Evolutionary conservation across 169 alveolate genomes (phyloP).

Genomic region (Plasmodium falciparum): DNA sequence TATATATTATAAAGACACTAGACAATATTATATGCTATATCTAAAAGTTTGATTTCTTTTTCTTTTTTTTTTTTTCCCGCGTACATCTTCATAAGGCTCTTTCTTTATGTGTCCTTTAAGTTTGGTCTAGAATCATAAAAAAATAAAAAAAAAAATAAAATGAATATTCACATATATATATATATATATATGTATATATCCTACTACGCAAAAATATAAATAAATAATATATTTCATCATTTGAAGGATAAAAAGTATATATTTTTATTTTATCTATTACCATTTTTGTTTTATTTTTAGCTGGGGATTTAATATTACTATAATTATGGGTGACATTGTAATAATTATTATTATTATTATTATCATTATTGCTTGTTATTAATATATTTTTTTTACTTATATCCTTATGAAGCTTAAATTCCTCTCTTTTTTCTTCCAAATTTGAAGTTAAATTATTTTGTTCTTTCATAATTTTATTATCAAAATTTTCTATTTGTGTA

Average conservation of each 20-base stretch:
- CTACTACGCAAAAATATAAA: neutral
- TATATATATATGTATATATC: neutral
- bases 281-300: slow-evolving; percentile 1
- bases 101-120: slow-evolving; percentile 10
- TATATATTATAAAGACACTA: too few species aligned
- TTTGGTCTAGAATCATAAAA: slow-evolving; percentile 28
- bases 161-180: slow-evolving; percentile 1
- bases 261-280: neutral
- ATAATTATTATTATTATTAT: neutral
- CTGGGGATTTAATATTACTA: neutral
- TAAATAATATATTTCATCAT: neutral
- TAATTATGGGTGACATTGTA: neutral
- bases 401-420: neutral
- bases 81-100: slow-evolving; percentile 29
- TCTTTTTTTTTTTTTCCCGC: neutral
- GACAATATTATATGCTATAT: too few species aligned
- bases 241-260: too few species aligned
- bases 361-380: neutral
- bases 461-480: slow-evolving; percentile 34
- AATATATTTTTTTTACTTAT: neutral
- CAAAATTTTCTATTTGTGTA: slow-evolving; percentile 45
- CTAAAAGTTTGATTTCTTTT: neutral
- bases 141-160: neutral
- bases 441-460: slow-evolving; percentile 12
- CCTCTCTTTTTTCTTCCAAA: neutral